phyloP scores from a whole-genome alignment of 192 early-diverging fungal genomes.

The Allomyces macrogynus region DNA sequence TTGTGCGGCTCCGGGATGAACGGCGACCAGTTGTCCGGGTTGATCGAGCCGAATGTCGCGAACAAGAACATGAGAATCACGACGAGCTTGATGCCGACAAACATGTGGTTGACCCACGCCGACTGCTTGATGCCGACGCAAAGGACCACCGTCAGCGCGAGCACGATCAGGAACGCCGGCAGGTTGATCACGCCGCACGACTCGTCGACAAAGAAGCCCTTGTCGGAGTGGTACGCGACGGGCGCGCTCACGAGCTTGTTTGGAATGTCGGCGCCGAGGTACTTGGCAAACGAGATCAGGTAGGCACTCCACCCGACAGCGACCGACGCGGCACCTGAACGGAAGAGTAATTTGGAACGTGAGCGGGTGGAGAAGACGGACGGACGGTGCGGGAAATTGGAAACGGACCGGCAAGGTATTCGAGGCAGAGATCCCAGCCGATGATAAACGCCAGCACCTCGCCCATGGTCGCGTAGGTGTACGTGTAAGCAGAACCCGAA shows the following conservation, averaged over 20 bases:
- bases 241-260: conserved; percentile 43
- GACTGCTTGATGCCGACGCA: conserved; percentile 54
- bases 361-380: too few relatives aligned
- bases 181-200: conserved; percentile 35
- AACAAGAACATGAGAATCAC: conserved; percentile 67
- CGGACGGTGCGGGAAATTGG: too few relatives aligned
- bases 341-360: too few relatives aligned
- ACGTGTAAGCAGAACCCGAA: conserved; percentile 72
- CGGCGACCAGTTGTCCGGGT: conserved; percentile 48
- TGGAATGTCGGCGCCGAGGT: conserved; percentile 30
- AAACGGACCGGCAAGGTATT: conserved; percentile 50
- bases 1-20: conserved; percentile 40
- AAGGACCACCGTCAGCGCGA: conserved; percentile 41
- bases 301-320: conserved; percentile 64
- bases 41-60: conserved; percentile 43
- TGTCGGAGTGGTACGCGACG: conserved; percentile 34
- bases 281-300: conserved; percentile 38
- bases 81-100: conserved; percentile 55
- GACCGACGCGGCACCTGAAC: conserved; percentile 40
- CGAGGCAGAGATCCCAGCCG: conserved; percentile 75
- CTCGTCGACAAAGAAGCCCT: conserved; percentile 13
- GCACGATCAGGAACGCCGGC: conserved; percentile 47
- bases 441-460: conserved; percentile 77
- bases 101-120: conserved; percentile 43
- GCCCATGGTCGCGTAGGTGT: conserved; percentile 70